Evolutionary conservation across 805 yeast genomes (phyloP).

Genomic region (Cyberlindnera veronae): DNA sequence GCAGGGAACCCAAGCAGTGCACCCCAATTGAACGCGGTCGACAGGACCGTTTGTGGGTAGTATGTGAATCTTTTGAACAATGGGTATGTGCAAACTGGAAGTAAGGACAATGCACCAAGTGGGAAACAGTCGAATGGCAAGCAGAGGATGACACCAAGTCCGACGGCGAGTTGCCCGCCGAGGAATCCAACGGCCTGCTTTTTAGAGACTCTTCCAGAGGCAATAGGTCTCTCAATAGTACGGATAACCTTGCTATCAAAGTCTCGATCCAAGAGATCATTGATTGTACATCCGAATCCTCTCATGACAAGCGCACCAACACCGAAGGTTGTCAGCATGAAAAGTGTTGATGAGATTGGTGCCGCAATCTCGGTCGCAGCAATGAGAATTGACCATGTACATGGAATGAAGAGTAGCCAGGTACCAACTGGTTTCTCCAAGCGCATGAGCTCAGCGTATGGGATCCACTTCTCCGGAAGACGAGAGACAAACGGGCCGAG

Average conservation of each 20-base stretch:
- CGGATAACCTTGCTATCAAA: conserved; percentile 84
- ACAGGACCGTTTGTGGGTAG: conserved; percentile 84
- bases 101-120: conserved; percentile 76
- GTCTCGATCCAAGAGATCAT: conserved; percentile 82
- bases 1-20: conserved; percentile 94
- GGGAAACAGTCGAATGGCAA: conserved; percentile 80
- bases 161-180: conserved; percentile 70
- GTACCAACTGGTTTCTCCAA: conserved; percentile 97
- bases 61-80: conserved; percentile 91
- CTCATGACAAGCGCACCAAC: conserved; percentile 89
- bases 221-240: conserved; percentile 88
- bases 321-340: conserved; percentile 68
- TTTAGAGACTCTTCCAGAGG: conserved; percentile 75
- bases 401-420: conserved; percentile 74
- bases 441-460: conserved; percentile 90
- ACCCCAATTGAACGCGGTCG: conserved; percentile 92
- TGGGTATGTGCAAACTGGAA: conserved; percentile 84
- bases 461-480: conserved; percentile 73
- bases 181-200: conserved; percentile 68
- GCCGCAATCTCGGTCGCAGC: conserved; percentile 77
- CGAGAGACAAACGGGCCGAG: conserved; percentile 50
- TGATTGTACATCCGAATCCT: conserved; percentile 97
- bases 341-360: conserved; percentile 56
- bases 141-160: conserved; percentile 64
- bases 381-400: conserved; percentile 90